These are phyloP conservation scores for Pythium dissotocum DNA, from an alignment of 352 stramenopile genomes.

Conservation along the genomic window DNA sequence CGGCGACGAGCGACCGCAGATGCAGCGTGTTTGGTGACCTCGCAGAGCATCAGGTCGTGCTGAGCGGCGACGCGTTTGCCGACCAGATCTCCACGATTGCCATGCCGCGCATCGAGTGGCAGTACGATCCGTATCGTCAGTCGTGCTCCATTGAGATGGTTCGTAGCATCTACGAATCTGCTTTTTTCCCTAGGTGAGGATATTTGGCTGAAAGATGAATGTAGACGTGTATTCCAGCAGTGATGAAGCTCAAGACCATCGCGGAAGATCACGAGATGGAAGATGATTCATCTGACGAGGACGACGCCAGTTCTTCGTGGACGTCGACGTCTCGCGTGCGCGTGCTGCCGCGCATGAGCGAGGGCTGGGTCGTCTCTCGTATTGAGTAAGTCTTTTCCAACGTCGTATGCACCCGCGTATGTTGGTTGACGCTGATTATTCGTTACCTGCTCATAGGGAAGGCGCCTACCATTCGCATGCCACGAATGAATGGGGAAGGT, in stretches of 20 bases:
- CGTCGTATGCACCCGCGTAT: neutral
- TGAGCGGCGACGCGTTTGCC: constrained; percentile 18
- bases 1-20: constrained; percentile 2
- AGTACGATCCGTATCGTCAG: constrained; percentile 19
- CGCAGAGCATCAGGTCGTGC: constrained; percentile 26
- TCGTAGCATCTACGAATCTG: neutral
- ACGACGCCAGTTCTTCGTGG: neutral
- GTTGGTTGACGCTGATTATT: neutral
- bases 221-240: constrained; percentile 34
- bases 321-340: constrained; percentile 1
- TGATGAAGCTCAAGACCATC: constrained; percentile 40
- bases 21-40: constrained; percentile 24
- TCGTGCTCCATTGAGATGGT: constrained; percentile 22
- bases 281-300: neutral
- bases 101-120: constrained; percentile 26
- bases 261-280: constrained; percentile 16
- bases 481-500: neutral
- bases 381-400: constrained; percentile 8
- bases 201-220: neutral
- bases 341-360: constrained; percentile 19
- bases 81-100: constrained; percentile 25
- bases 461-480: neutral
- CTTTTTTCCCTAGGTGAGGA: neutral
- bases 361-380: constrained; percentile 35
- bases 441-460: neutral